These are phyloP conservation scores for Rhizopogon sp. DNA, from an alignment of 768 basidiomycete species.

Conservation along the genomic window DNA sequence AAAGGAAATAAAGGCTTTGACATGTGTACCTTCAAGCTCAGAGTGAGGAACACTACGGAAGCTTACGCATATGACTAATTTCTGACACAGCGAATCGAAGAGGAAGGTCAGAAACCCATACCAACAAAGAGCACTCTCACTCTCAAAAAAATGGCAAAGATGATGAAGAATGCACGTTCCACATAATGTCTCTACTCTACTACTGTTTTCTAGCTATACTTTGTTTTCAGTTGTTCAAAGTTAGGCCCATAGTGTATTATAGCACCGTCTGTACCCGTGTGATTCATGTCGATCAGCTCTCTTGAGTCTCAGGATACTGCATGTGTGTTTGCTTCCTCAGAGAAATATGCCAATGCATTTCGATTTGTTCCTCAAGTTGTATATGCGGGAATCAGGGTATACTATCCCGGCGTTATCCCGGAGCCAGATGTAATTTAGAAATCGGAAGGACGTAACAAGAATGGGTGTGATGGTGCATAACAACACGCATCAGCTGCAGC, in stretches of 20 bases:
- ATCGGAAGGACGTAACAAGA: slow-evolving; percentile 8
- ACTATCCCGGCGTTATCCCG: slow-evolving; percentile 5
- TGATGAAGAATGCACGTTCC: slow-evolving; percentile 5
- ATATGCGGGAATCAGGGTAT: slow-evolving; percentile 10
- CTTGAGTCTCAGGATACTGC: no score
- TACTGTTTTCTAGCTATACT: background rate
- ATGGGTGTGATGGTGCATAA: slow-evolving; percentile 1
- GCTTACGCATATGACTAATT: background rate
- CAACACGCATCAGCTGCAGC: background rate
- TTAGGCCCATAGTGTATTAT: no score
- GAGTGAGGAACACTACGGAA: slow-evolving; percentile 8
- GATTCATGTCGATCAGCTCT: no score
- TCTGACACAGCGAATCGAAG: slow-evolving; percentile 19
- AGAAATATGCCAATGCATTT: background rate
- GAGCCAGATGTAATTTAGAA: slow-evolving; percentile 7
- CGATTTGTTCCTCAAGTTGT: background rate
- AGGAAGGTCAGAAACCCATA: slow-evolving; percentile 12
- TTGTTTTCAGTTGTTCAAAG: background rate
- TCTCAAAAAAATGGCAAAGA: slow-evolving; percentile 1
- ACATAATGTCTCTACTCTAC: background rate
- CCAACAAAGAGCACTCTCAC: slow-evolving; percentile 20
- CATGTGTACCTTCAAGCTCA: slow-evolving; percentile 27
- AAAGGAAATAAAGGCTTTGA: slow-evolving; percentile 13
- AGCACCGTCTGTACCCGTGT: no score
- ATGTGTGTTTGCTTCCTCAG: background rate